Evolutionary conservation across 177 flowering plant species (phyloP).

Genomic region (Vitis hybrid): DNA sequence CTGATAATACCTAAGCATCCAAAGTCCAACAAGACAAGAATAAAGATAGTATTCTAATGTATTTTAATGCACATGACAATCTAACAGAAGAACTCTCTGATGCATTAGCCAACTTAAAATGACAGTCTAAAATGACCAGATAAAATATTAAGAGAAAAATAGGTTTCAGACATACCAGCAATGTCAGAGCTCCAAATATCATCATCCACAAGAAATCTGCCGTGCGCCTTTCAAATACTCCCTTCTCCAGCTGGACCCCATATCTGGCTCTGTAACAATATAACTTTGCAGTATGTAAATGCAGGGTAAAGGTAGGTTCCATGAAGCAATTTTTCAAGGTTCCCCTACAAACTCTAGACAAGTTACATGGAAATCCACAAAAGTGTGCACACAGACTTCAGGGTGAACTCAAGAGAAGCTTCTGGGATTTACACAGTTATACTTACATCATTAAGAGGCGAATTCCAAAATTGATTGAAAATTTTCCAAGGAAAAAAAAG

Average conservation of each 20-base stretch:
- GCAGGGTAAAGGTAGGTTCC: too few relatives aligned
- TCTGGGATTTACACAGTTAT: too few relatives aligned
- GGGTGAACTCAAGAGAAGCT: too few relatives aligned
- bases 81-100: too few relatives aligned
- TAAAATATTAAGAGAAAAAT: background rate
- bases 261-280: constrained; percentile 65
- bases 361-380: too few relatives aligned
- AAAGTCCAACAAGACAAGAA: background rate
- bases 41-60: background rate
- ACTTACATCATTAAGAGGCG: constrained; percentile 89
- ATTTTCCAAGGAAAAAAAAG: constrained; percentile 77
- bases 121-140: too few relatives aligned
- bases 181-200: constrained; percentile 69
- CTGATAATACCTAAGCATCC: constrained; percentile 48
- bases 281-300: background rate
- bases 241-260: constrained; percentile 83
- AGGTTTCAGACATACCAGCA: constrained; percentile 50
- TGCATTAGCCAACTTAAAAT: too few relatives aligned
- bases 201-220: constrained; percentile 97
- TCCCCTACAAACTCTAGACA: too few relatives aligned
- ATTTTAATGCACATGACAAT: too few relatives aligned
- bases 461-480: constrained; percentile 86
- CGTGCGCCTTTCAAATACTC: constrained; percentile 76
- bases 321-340: too few relatives aligned
- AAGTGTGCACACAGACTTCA: too few relatives aligned